Evolutionary conservation across 805 yeast species (phyloP), one percentile per base, ranked within the genome.

Genomic region (Candida vaughaniae): DNA sequence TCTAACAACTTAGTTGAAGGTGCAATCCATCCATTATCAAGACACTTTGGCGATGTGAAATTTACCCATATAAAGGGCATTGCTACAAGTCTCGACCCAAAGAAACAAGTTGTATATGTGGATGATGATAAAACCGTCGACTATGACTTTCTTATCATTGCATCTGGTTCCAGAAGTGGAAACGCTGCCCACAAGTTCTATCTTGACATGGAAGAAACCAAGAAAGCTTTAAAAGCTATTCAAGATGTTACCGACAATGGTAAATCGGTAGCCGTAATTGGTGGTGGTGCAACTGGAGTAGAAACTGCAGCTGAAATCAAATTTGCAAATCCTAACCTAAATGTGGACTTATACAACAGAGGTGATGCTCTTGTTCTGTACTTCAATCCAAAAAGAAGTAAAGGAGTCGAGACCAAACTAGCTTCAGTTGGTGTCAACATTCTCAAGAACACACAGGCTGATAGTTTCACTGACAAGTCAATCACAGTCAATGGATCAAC

Each of bases 261-360:
- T 6, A 45, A 49, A 18, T 35, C 47, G 7, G 55, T 66, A 14
- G 71, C 69, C 1, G 45, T 67, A 4, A 30, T 67, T n/a, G 73
- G 70, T 3, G 70, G 62, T 14, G 69, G 69, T n/a, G 40, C 58
- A 15, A 58, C 69, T 11, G 69, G 69, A 4, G 67, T 64, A 8
- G 72, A 67, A 40, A 30, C 51, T 9, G 60, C 68, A 6, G 69
- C 66, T 8, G 73, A 66, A 36, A 46, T 66, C 22, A 69, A 58
- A 3, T 39, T 22, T 14, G 35, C 27, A 10, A 53, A 29, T 11
- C 47, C 52, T 22, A 29, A 50, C 5, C 14, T 22, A 1, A 20
- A 29, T 8, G 58, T 63, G 15, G 51, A 54, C 10, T 45, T 63
- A 27, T 57, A 51, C 44, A 51, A 64, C 11, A 62, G 61, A 22